phyloP scores from a whole-genome alignment of 1,284 basidiomycete genomes.

The Ustilago vetiveriae region DNA sequence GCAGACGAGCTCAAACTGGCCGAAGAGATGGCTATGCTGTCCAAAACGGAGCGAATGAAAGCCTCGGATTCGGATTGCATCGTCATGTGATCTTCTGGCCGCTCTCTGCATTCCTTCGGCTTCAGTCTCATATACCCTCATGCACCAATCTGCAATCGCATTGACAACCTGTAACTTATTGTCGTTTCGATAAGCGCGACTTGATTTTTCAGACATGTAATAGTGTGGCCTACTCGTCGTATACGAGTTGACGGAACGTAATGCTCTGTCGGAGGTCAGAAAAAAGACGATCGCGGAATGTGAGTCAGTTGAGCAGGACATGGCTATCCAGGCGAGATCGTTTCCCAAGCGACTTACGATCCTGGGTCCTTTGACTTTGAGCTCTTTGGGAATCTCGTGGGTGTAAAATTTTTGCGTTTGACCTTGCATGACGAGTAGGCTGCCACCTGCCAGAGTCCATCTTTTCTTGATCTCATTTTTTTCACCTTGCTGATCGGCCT shows the following conservation, averaged over 20 bases:
- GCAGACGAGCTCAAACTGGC: conserved; percentile 53
- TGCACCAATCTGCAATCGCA: not conserved
- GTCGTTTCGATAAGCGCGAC: too few species aligned
- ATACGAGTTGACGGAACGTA: conserved; percentile 51
- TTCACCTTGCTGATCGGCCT: not conserved
- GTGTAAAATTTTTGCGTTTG: conserved; percentile 71
- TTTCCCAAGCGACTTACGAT: too few species aligned
- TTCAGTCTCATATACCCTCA: conserved; percentile 6
- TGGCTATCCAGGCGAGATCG: too few species aligned
- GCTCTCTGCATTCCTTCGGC: too few species aligned
- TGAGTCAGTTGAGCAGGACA: too few species aligned
- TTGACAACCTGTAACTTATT: too few species aligned
- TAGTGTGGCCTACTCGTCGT: conserved; percentile 12
- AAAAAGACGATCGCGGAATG: not conserved
- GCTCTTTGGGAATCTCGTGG: conserved; percentile 62
- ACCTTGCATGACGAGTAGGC: conserved; percentile 72
- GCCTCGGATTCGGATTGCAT: conserved; percentile 42
- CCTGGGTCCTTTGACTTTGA: conserved; percentile 45
- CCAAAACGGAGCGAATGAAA: conserved; percentile 30
- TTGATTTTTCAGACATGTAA: too few species aligned
- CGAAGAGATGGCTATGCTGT: conserved; percentile 52
- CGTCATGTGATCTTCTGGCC: conserved; percentile 16
- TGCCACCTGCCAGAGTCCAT: conserved; percentile 69
- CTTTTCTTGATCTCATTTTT: conserved; percentile 46
- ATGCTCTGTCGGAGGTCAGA: conserved; percentile 29